These are phyloP conservation scores for Phoma sp. DNA, from an alignment of 2,329 filamentous ascomycete genomes.

Conservation along the genomic window DNA sequence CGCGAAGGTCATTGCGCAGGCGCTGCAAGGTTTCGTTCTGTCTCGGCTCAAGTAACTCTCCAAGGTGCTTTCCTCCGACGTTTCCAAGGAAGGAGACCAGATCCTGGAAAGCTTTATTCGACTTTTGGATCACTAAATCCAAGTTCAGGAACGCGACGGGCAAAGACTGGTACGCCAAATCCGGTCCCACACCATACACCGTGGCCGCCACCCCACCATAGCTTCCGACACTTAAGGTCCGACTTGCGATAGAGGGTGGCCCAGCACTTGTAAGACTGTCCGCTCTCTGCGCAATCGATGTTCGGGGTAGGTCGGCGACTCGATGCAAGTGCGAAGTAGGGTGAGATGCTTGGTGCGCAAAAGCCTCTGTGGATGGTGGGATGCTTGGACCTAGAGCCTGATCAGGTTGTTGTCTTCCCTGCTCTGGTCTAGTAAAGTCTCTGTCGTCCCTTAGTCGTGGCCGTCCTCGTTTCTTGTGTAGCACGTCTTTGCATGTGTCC, in stretches of 20 bases:
- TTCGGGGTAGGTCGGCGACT: conserved; percentile 31
- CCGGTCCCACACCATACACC: conserved; percentile 32
- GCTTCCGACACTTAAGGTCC: conserved; percentile 23
- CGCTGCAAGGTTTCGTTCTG: conserved; percentile 52
- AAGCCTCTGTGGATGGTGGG: conserved; percentile 25
- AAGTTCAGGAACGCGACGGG: conserved; percentile 54
- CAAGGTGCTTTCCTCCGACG: conserved; percentile 48
- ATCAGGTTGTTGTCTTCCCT: conserved; percentile 34
- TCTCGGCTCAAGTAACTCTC: conserved; percentile 51
- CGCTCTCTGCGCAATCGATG: conserved; percentile 25
- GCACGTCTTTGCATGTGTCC: conserved; percentile 80
- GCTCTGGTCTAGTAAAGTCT: conserved; percentile 40
- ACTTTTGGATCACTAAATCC: conserved; percentile 55
- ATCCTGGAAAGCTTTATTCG: conserved; percentile 53
- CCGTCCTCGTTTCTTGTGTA: conserved; percentile 83
- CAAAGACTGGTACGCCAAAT: conserved; percentile 36
- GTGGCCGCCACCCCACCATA: conserved; percentile 24
- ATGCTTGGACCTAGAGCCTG: conserved; percentile 34
- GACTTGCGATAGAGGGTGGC: conserved; percentile 22
- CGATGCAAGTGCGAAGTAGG: conserved; percentile 28
- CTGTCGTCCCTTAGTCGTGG: conserved; percentile 72
- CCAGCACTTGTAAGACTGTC: conserved; percentile 23
- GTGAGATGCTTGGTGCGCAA: conserved; percentile 31
- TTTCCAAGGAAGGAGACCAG: conserved; percentile 50
- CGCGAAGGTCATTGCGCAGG: conserved; percentile 53